Conservation (phyloP, 306 rosid species). For the Gillenia trifoliata region DNA sequence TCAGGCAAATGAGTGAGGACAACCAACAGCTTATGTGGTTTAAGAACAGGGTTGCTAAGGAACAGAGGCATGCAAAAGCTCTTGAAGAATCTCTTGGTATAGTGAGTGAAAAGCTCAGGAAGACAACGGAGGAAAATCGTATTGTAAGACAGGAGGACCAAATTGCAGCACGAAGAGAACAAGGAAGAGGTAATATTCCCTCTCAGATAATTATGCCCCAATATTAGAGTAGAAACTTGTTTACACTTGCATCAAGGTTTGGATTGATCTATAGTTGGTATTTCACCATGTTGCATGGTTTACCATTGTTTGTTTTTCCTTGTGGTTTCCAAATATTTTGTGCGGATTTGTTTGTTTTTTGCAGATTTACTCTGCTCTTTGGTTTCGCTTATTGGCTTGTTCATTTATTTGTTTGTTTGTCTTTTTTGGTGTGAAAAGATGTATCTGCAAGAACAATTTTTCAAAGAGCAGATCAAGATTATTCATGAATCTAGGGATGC, state of each 20-base stretch:
- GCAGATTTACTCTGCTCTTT: neutral
- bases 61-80: constrained; percentile 31
- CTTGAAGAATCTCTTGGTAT: constrained; percentile 26
- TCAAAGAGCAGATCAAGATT: constrained; percentile 49
- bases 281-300: neutral
- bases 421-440: constrained; percentile 39
- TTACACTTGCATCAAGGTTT: neutral
- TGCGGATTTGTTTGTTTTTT: constrained; percentile 9
- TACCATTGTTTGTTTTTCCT: neutral
- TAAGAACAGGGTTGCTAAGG: constrained; percentile 34
- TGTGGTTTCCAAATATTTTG: neutral
- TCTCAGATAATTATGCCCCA: neutral
- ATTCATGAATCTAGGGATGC: constrained; percentile 47
- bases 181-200: constrained; percentile 63
- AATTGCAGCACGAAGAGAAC: constrained; percentile 33
- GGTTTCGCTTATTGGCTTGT: neutral
- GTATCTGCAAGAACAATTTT: constrained; percentile 62
- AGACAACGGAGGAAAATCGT: constrained; percentile 27
- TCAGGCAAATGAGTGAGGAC: constrained; percentile 70
- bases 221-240: constrained; percentile 1
- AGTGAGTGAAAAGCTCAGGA: constrained; percentile 43
- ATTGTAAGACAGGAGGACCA: constrained; percentile 39
- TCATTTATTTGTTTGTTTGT: neutral
- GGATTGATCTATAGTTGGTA: neutral
- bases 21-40: constrained; percentile 41